Percentiles rank a stretch among this genome's conserved stretches.
Conservation (phyloP, 2,329 filamentous ascomycete species). For the Diaporthe ilicicola region DNA sequence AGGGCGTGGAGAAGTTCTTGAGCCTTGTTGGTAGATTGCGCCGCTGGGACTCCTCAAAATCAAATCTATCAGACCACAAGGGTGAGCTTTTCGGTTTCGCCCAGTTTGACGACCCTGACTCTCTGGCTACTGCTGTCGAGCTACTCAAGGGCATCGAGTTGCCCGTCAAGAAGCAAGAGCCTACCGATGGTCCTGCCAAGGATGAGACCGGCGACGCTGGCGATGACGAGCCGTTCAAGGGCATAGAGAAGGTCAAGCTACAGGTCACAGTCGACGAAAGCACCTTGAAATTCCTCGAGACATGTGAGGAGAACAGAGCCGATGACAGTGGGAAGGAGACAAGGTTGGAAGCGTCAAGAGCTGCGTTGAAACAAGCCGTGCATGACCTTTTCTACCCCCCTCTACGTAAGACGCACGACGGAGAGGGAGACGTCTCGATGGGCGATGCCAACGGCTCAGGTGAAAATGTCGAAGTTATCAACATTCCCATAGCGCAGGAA, state of each 20-base stretch:
- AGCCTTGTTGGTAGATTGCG: constrained; percentile 79
- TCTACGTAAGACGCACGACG: constrained; percentile 60
- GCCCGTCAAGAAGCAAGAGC: constrained; percentile 77
- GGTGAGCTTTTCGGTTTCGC: constrained; percentile 92
- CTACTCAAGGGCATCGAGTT: constrained; percentile 84
- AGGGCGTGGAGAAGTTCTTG: constrained; percentile 81
- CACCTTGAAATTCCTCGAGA: constrained; percentile 85
- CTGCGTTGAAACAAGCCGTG: constrained; percentile 73
- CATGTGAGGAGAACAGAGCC: constrained; percentile 73
- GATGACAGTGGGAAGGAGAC: constrained; percentile 72
- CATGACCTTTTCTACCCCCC: constrained; percentile 76
- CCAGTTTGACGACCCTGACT: constrained; percentile 91
- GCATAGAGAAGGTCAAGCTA: constrained; percentile 75
- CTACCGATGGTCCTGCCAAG: constrained; percentile 50
- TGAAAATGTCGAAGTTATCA: constrained; percentile 83
- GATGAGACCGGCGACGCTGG: constrained; percentile 48
- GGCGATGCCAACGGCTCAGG: constrained; percentile 53
- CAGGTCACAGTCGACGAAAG: constrained; percentile 82
- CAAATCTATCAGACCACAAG: constrained; percentile 72
- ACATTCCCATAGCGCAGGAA: constrained; percentile 85
- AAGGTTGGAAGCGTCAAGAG: constrained; percentile 74
- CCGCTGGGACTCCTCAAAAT: constrained; percentile 82
- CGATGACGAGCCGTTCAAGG: constrained; percentile 56
- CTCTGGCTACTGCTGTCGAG: constrained; percentile 84
- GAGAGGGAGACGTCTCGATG: constrained; percentile 76